Base-by-base conservation (phyloP, 176 grass and related monocot species). In the Pontederia paniculata region DNA sequence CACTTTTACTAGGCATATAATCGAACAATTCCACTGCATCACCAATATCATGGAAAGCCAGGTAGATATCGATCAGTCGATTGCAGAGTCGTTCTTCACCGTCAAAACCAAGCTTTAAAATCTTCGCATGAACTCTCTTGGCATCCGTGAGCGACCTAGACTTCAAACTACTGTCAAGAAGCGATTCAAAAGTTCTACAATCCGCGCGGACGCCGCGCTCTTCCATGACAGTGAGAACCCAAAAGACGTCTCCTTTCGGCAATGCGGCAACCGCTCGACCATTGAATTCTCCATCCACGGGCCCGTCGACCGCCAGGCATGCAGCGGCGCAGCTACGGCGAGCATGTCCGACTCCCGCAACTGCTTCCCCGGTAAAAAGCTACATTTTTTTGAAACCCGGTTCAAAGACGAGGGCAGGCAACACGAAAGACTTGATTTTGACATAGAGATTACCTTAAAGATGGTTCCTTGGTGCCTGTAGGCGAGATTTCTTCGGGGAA, bases 301-400 rank as follows among this genome's bases (percentile, higher is more conserved):
- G 47, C 14, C 48, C 67, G 47, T 46, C 67, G 10, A 57, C 42
- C 4, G 13, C 67, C 8, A 9, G 54, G 8, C 53, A 70, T 20
- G 20, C 52, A 1, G 67, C 67, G 42, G 18, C 47, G 52, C 15
- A 20, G 52, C 50, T 55, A 44, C 31, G 14, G 15, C 46, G 46
- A 17, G 21, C 21, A 45, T 5, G 21, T 13, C 54, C 10, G 54
- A 56, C 54, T 25, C 42, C 22, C 17, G 13, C 48, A 50, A 23
- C 28, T 6, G 28, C 60, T 63, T 63, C 47, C 23, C 60, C 17
- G 17, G 23, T 42, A 63, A 63, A 63, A 63, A 63, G 42, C 43
- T 47, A 44, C 16, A 17, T 23, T 47, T 63, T 63, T 63, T 16
- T 42, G 16, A 63, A 22, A 63, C 8, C 3, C 45, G 3, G 42